Conservation (phyloP, 2,329 filamentous ascomycete genomes). For the Pezicula neosporulosa region DNA sequence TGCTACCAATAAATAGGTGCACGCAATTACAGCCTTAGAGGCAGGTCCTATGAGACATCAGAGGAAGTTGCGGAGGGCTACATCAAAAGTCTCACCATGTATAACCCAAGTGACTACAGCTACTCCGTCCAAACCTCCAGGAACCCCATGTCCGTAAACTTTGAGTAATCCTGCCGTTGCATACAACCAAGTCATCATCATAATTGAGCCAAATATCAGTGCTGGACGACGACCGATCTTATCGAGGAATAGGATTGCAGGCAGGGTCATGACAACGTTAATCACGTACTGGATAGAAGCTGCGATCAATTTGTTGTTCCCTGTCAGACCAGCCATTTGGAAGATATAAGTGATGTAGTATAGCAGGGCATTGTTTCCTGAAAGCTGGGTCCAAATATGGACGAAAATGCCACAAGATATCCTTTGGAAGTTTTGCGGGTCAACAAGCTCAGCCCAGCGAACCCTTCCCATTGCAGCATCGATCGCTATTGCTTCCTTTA, state of each 20-base stretch:
- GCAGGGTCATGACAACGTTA: conserved; percentile 6
- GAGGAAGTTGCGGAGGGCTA: too few relatives aligned
- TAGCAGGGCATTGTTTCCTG: conserved; percentile 15
- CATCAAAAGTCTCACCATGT: conserved; percentile 20
- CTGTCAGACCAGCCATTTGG: conserved; percentile 29
- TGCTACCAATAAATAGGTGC: conserved; percentile 67
- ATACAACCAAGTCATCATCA: too few relatives aligned
- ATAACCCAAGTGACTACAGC: conserved; percentile 51
- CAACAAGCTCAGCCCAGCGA: conserved; percentile 40
- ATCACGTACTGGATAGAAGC: conserved; percentile 6
- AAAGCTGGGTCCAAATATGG: conserved; percentile 5
- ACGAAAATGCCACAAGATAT: conserved; percentile 3
- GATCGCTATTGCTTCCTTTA: neutral
- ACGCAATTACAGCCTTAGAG: conserved; percentile 62
- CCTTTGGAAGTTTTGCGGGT: neutral
- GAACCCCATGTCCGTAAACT: conserved; percentile 44
- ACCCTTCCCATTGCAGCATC: conserved; percentile 41
- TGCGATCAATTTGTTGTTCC: conserved; percentile 26
- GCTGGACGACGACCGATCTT: neutral
- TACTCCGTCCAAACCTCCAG: conserved; percentile 33
- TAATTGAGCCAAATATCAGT: neutral
- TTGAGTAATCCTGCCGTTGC: conserved; percentile 55
- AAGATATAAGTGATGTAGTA: conserved; percentile 33
- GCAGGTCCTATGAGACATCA: conserved; percentile 29
- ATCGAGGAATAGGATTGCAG: conserved; percentile 4